Evolutionary conservation across 2,329 filamentous ascomycete genomes (phyloP), one percentile per base, ranked within the genome.

Genomic region (Chaetoscypha palmicola): DNA sequence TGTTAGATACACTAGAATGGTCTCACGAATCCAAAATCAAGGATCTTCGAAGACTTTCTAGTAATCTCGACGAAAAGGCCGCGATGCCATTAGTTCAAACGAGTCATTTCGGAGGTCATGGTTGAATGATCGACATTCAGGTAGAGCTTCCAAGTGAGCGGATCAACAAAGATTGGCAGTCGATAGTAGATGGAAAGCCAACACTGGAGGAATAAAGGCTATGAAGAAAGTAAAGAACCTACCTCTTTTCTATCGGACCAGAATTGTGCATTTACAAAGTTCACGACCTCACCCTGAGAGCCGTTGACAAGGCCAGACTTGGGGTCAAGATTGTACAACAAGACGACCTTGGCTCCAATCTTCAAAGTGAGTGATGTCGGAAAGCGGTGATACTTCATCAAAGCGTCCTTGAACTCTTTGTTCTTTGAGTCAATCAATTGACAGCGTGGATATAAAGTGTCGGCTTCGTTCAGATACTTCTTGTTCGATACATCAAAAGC

Each of bases 321-420:
- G 1, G 10, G 35, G 12, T 48, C 24, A 1, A 57, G 32, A 35
- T 60, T 60, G 0, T 36, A 20, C 5, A 59, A 38, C 5, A 60
- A 45, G 7, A 60, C 53, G 7, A 60, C 56, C 35, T 57, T 58
- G 0, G 58, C 57, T 12, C 56, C 55, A 20, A 52, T 21, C 33
- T 59, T 60, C 8, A 60, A 19, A 0, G 14, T 48, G 3, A 60
- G 28, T 0, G 14, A 22, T 4, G 36, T 33, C 2, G 44, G 45
- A 11, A 58, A 51, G 9, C 51, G 45, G 37, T 58, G 51, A 3
- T 51, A 36, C 26, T 52, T 47, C 2, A 56, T 38, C 4, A 28
- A 28, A 28, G 48, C 43, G 1, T 51, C 12, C 9, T 24, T 46
- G 4, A 48, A 44, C 24, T 50, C 43, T 24, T 49, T 31, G 9